phyloP scores from a whole-genome alignment of 768 basidiomycete genomes.

The Hericium erinaceus region DNA sequence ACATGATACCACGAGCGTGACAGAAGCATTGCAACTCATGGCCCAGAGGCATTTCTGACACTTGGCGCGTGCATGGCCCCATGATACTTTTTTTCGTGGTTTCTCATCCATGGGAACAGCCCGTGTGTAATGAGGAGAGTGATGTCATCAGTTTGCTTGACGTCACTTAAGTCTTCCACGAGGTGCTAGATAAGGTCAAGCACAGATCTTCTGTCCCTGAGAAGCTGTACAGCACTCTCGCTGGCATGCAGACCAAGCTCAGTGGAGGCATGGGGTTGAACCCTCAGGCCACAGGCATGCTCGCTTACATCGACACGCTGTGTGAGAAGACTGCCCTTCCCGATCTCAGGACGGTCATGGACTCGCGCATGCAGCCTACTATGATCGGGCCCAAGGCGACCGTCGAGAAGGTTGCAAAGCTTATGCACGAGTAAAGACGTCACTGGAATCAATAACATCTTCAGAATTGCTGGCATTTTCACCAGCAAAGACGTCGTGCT shows the following conservation, averaged over 20 bases:
- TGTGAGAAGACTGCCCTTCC: slow-evolving; percentile 95
- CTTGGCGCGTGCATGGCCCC: slow-evolving; percentile 46
- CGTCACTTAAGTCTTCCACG: slow-evolving; percentile 98
- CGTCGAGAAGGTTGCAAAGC: slow-evolving; percentile 84
- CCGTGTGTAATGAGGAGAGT: slow-evolving; percentile 98
- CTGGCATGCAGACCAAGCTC: slow-evolving; percentile 96
- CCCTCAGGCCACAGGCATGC: slow-evolving; percentile 97
- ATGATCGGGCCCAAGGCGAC: slow-evolving; percentile 89
- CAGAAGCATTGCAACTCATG: slow-evolving; percentile 97
- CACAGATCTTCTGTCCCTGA: slow-evolving; percentile 95
- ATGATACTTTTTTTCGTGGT: background rate
- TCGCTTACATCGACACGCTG: slow-evolving; percentile 92
- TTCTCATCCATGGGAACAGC: slow-evolving; percentile 38
- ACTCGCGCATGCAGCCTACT: slow-evolving; percentile 85
- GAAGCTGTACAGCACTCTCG: slow-evolving; percentile 92
- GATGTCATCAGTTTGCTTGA: slow-evolving; percentile 99
- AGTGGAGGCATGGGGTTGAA: slow-evolving; percentile 68
- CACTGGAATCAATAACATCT: slow-evolving; percentile 27
- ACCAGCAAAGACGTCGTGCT: slow-evolving; percentile 99
- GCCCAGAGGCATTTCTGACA: slow-evolving; percentile 94
- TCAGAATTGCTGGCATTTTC: slow-evolving; percentile 93
- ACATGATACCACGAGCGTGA: slow-evolving; percentile 94
- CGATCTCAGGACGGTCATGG: slow-evolving; percentile 92
- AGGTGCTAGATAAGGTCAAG: slow-evolving; percentile 96
- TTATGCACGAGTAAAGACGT: slow-evolving; percentile 87